phyloP scores from a whole-genome alignment of 2,329 filamentous ascomycete species.

The Aplosporella prunicola region DNA sequence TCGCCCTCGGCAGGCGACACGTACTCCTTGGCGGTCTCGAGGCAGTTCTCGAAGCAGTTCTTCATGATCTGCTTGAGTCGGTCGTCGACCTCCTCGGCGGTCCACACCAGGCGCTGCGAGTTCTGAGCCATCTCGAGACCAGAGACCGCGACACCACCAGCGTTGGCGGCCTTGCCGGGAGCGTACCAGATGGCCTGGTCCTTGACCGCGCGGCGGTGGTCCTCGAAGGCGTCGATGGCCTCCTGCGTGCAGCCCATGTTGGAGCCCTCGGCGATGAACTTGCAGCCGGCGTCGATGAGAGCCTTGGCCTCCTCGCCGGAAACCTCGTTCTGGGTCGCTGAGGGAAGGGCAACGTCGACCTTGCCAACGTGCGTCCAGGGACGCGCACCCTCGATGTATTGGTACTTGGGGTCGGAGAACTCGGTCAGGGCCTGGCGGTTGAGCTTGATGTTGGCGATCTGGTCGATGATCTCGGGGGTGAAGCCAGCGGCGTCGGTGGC shows the following conservation, averaged over 20 bases:
- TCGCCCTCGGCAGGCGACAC: slow-evolving; percentile 69
- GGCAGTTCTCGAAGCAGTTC: slow-evolving; percentile 79
- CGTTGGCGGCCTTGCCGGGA: slow-evolving; percentile 91
- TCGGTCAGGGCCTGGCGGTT: slow-evolving; percentile 72
- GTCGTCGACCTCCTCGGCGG: slow-evolving; percentile 76
- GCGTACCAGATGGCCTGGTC: slow-evolving; percentile 83
- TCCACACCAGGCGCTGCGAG: slow-evolving; percentile 78
- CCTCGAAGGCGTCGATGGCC: slow-evolving; percentile 89
- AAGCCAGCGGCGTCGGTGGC: slow-evolving; percentile 62
- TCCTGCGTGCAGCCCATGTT: slow-evolving; percentile 99
- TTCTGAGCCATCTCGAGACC: slow-evolving; percentile 99
- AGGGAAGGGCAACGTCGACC: slow-evolving; percentile 86
- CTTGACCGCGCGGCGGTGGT: slow-evolving; percentile 58
- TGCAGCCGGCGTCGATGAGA: slow-evolving; percentile 64
- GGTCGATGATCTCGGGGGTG: slow-evolving; percentile 66
- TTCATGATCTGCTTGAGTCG: slow-evolving; percentile 95
- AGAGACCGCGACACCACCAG: slow-evolving; percentile 92
- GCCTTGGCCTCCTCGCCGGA: slow-evolving; percentile 79
- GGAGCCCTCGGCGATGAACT: slow-evolving; percentile 89
- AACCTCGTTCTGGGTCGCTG: slow-evolving; percentile 96
- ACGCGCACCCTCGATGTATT: slow-evolving; percentile 76
- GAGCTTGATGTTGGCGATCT: slow-evolving; percentile 79
- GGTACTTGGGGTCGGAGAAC: slow-evolving; percentile 61
- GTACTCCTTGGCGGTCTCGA: slow-evolving; percentile 84
- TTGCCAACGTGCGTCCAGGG: slow-evolving; percentile 87